A percentile compares a stretch with the other conserved stretches of the same genome.
These are phyloP conservation scores for Parasitella parasitica DNA, from an alignment of 371 early-diverging fungal genomes.

Conservation along the genomic window DNA sequence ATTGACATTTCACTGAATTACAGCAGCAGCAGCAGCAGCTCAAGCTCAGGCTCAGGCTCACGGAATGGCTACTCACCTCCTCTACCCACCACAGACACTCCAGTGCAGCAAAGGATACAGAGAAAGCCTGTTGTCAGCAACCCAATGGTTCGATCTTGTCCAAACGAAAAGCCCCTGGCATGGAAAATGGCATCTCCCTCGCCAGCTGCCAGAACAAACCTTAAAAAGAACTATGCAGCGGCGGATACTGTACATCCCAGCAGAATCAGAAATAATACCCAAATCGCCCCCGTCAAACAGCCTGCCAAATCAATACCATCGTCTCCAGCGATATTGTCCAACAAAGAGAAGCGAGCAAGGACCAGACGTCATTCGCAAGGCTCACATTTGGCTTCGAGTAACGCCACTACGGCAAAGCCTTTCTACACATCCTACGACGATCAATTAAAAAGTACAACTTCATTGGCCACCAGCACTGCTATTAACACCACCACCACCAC, in stretches of 20 bases:
- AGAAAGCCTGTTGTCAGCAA: constrained; percentile 22
- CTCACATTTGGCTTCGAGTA: not conserved
- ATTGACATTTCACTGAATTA: not conserved
- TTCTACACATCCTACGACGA: not conserved
- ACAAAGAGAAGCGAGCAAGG: not conserved
- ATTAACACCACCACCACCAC: not conserved
- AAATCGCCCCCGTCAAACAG: not conserved
- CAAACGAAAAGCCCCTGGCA: not conserved
- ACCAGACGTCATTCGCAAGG: constrained; percentile 4
- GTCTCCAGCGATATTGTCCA: not conserved
- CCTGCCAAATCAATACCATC: not conserved
- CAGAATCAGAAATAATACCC: not conserved
- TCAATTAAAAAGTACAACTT: not conserved
- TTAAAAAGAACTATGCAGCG: not conserved
- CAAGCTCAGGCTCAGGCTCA: not conserved
- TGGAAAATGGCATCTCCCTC: constrained; percentile 3
- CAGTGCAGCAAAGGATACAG: constrained; percentile 9
- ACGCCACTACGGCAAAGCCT: not conserved
- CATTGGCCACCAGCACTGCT: not conserved
- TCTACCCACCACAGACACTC: not conserved
- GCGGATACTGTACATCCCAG: constrained; percentile 18
- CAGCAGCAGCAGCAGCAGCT: not conserved
- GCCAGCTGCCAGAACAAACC: not conserved
- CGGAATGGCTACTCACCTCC: not conserved
- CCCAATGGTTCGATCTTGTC: not conserved